A percentile compares a stretch with the other conserved stretches of the same genome.
phyloP scores from a whole-genome alignment of 345 rosid genomes.

The Salix dunnii region DNA sequence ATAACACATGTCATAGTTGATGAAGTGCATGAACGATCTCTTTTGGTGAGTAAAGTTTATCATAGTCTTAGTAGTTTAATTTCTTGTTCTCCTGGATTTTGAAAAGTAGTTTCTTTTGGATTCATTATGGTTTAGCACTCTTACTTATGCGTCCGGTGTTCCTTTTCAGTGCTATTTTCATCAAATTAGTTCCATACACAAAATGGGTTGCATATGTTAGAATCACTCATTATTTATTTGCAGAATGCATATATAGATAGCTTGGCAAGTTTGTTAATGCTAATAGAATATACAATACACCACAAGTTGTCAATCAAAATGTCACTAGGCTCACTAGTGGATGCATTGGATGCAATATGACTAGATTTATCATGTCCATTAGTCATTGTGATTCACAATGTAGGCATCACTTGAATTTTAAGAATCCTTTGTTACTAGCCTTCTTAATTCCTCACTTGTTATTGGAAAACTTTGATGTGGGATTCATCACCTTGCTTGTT shows the following conservation, averaged over 20 bases:
- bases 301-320: too few species aligned
- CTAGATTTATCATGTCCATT: too few species aligned
- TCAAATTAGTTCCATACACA: too few species aligned
- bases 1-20: slow-evolving; percentile 85
- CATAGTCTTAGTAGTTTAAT: background rate
- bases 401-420: too few species aligned
- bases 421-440: background rate
- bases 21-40: slow-evolving; percentile 95
- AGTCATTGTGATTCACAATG: too few species aligned
- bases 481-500: background rate
- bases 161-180: background rate
- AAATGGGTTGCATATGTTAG: too few species aligned
- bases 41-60: slow-evolving; percentile 56
- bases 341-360: too few species aligned
- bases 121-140: background rate
- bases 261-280: too few species aligned
- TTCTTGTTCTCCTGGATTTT: background rate
- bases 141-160: background rate
- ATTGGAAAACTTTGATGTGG: background rate
- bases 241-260: too few species aligned
- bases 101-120: background rate
- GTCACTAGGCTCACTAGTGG: too few species aligned
- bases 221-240: too few species aligned
- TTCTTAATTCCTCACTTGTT: background rate
- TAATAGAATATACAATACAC: too few species aligned